These are phyloP conservation scores for Fraxinus xanthoxyloides DNA, from an alignment of 305 asterid genomes.

Conservation along the genomic window DNA sequence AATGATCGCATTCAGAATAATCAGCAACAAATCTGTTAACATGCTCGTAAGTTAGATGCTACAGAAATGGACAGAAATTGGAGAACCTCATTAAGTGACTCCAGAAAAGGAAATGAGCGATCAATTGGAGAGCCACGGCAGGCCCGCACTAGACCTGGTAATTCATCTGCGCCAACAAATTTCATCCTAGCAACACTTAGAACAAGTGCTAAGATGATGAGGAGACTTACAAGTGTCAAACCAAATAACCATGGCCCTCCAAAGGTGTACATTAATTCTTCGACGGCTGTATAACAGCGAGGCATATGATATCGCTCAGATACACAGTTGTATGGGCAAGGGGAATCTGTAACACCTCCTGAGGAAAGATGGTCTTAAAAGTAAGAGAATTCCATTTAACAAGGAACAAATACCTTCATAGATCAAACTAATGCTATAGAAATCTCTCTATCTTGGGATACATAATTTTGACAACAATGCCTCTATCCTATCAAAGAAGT, in stretches of 20 bases:
- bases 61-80: constrained; percentile 21
- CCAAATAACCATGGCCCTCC: constrained; percentile 94
- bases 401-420: background rate
- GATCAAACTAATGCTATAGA: background rate
- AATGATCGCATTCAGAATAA: constrained; percentile 19
- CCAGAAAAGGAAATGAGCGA: constrained; percentile 84
- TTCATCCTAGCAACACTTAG: constrained; percentile 87
- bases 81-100: constrained; percentile 83
- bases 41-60: constrained; percentile 12
- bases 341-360: constrained; percentile 78
- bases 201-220: constrained; percentile 70
- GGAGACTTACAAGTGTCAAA: constrained; percentile 62
- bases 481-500: background rate
- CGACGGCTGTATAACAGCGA: constrained; percentile 79
- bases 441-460: background rate
- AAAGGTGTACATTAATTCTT: constrained; percentile 78
- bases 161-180: constrained; percentile 67
- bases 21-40: constrained; percentile 16
- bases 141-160: constrained; percentile 62
- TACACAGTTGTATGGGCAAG: constrained; percentile 82
- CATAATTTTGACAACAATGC: background rate
- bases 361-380: constrained; percentile 18
- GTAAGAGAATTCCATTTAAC: constrained; percentile 10
- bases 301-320: constrained; percentile 87
- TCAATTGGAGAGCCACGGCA: constrained; percentile 74